Evolutionary conservation across 768 basidiomycete species (phyloP).

Genomic region (Boletus barrowsii): DNA sequence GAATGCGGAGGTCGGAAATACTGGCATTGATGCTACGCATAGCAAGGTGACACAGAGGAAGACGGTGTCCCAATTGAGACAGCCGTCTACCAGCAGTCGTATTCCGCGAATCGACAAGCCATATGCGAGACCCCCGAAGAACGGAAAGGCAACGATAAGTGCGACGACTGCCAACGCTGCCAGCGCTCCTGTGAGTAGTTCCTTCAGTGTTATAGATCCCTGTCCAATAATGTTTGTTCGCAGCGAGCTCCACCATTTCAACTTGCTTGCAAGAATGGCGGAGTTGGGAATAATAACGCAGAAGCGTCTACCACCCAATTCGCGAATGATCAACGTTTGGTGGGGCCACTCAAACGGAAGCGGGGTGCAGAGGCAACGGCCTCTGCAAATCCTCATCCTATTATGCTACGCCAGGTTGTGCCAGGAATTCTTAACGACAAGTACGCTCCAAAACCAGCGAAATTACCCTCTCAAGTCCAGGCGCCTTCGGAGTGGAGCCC

Average conservation of each 20-base stretch:
- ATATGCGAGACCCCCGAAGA: conserved; percentile 43
- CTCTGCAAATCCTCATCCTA: conserved; percentile 23
- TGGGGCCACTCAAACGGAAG: conserved; percentile 33
- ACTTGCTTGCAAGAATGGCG: conserved; percentile 8
- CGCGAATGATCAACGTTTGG: conserved; percentile 6
- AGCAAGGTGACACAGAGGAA: conserved; percentile 21
- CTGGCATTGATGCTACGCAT: conserved; percentile 12
- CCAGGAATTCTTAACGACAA: conserved; percentile 33
- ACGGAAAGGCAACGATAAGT: conserved; percentile 1
- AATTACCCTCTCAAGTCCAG: conserved; percentile 10
- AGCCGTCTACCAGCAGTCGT: conserved; percentile 45
- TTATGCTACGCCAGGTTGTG: conserved; percentile 36
- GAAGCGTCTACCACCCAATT: conserved; percentile 9
- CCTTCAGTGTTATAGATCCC: not conserved
- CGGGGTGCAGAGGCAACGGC: conserved; percentile 16
- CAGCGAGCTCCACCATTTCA: conserved; percentile 13
- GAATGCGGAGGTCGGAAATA: not conserved
- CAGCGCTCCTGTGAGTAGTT: conserved; percentile 19
- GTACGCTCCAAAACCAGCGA: conserved; percentile 25
- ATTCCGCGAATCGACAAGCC: conserved; percentile 67
- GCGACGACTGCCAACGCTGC: conserved; percentile 4
- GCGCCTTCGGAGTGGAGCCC: conserved; percentile 15
- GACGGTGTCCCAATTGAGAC: conserved; percentile 46
- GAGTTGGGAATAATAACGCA: conserved; percentile 3
- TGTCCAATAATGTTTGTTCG: not conserved